phyloP scores from a whole-genome alignment of 2,329 filamentous ascomycete species.

The Ascosphaera apis region DNA sequence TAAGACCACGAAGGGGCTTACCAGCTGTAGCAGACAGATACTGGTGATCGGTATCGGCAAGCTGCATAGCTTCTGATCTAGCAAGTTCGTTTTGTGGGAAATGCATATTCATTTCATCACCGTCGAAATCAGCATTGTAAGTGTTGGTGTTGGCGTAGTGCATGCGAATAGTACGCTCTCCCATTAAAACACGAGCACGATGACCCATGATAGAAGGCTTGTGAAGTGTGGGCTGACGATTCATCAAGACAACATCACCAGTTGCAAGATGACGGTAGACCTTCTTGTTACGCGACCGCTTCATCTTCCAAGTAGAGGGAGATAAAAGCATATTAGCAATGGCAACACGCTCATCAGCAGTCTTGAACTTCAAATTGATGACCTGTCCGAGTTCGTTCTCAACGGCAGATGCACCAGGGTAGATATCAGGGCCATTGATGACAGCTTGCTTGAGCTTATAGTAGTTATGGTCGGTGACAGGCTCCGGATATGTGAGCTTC shows the following conservation, averaged over 20 bases:
- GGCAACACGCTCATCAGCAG: constrained; percentile 63
- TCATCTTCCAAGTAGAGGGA: constrained; percentile 50
- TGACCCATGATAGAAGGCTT: constrained; percentile 99
- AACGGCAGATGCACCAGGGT: constrained; percentile 83
- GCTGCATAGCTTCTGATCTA: constrained; percentile 70
- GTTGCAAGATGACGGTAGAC: constrained; percentile 91
- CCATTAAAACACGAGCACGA: constrained; percentile 69
- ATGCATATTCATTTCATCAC: constrained; percentile 99
- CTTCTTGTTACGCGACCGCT: constrained; percentile 73
- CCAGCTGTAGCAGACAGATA: constrained; percentile 87
- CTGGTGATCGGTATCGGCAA: constrained; percentile 92
- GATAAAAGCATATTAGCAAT: constrained; percentile 84
- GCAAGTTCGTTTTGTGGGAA: constrained; percentile 95
- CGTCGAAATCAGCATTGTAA: constrained; percentile 98
- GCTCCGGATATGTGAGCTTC: constrained; percentile 90
- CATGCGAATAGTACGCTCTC: constrained; percentile 96
- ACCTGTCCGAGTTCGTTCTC: constrained; percentile 92
- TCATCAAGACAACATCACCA: constrained; percentile 95
- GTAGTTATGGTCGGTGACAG: constrained; percentile 93
- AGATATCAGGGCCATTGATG: constrained; percentile 79
- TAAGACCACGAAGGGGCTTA: constrained; percentile 80
- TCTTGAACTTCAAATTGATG: constrained; percentile 68
- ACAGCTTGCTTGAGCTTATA: constrained; percentile 89
- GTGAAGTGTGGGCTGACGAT: constrained; percentile 89
- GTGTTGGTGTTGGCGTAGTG: constrained; percentile 99